These are phyloP conservation scores for Stramenopiles sp. DNA, from an alignment of 352 stramenopile genomes.

Conservation along the genomic window DNA sequence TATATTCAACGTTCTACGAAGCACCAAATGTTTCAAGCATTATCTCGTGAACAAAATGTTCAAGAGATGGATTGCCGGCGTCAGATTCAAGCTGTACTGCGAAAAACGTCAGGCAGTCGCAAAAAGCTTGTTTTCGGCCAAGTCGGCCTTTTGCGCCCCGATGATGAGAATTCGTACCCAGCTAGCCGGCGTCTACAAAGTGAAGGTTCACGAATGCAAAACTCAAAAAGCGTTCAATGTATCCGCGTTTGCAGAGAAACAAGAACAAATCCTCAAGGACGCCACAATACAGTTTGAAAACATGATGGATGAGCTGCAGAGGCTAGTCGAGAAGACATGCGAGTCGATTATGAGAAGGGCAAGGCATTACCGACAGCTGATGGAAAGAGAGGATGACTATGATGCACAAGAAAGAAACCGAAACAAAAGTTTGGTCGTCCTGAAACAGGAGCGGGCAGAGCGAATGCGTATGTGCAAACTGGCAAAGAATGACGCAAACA, in stretches of 20 bases:
- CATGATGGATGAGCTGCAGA: conserved; percentile 66
- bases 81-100: conserved; percentile 66
- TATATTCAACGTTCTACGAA: conserved; percentile 80
- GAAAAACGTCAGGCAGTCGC: conserved; percentile 58
- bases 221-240: conserved; percentile 68
- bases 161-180: neutral
- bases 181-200: conserved; percentile 38
- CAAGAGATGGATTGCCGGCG: conserved; percentile 53
- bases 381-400: neutral
- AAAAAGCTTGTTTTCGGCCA: conserved; percentile 58
- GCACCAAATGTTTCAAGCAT: conserved; percentile 74
- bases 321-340: conserved; percentile 62
- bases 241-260: conserved; percentile 62
- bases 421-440: conserved; percentile 48
- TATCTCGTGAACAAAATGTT: conserved; percentile 77
- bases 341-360: conserved; percentile 64
- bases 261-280: conserved; percentile 52
- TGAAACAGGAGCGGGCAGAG: conserved; percentile 64
- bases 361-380: conserved; percentile 13
- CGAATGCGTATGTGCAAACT: conserved; percentile 49
- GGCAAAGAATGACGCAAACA: conserved; percentile 54
- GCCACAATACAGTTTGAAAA: conserved; percentile 65
- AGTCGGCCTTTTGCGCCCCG: conserved; percentile 25
- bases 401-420: neutral
- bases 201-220: conserved; percentile 50